phyloP scores from a whole-genome alignment of 768 basidiomycete genomes.

The Panaeolus cyanescens region DNA sequence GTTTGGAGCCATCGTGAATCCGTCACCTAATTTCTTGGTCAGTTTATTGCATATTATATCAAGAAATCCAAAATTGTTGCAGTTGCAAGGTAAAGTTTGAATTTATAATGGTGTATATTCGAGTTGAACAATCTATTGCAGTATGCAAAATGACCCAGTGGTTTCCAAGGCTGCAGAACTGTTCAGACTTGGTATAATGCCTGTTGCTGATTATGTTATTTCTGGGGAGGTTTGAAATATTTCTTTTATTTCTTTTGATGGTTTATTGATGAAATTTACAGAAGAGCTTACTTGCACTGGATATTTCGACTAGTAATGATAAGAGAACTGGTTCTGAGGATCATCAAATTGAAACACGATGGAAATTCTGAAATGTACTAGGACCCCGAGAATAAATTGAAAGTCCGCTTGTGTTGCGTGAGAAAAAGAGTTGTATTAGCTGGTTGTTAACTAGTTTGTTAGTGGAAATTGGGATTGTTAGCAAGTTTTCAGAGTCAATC shows the following conservation, averaged over 20 bases:
- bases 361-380: background rate
- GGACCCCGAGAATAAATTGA: background rate
- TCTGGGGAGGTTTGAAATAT: conserved; percentile 69
- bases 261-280: background rate
- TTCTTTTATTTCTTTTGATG: background rate
- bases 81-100: conserved; percentile 53
- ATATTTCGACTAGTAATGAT: background rate
- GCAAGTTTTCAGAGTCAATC: too few relatives aligned
- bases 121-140: conserved; percentile 20
- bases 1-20: background rate
- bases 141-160: conserved; percentile 83
- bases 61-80: conserved; percentile 66
- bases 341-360: background rate
- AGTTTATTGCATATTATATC: conserved; percentile 84
- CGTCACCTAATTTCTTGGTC: background rate
- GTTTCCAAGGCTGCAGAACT: conserved; percentile 80
- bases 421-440: conserved; percentile 1
- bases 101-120: background rate
- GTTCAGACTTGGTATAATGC: conserved; percentile 79
- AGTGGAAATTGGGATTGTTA: too few relatives aligned
- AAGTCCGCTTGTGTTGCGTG: too few relatives aligned
- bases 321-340: background rate
- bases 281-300: background rate
- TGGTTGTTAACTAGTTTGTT: conserved; percentile 4
- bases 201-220: conserved; percentile 69